These are phyloP conservation scores for Ramaria rubella DNA, from an alignment of 768 basidiomycete species.

Conservation along the genomic window DNA sequence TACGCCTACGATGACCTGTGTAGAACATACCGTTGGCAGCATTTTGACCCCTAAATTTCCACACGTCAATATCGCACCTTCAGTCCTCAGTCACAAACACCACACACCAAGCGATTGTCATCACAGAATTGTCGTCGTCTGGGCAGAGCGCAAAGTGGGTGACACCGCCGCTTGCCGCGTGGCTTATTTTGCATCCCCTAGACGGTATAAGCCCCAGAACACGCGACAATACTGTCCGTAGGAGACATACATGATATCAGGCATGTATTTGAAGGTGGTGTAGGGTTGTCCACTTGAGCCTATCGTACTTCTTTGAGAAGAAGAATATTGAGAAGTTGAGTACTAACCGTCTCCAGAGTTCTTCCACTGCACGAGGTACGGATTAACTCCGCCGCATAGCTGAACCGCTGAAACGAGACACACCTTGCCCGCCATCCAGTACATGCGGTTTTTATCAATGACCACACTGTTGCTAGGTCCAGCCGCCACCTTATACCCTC, in stretches of 20 bases:
- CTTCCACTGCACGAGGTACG: slow-evolving; percentile 81
- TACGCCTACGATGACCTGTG: background rate
- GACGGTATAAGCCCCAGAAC: background rate
- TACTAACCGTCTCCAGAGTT: slow-evolving; percentile 79
- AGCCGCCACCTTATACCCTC: slow-evolving; percentile 59
- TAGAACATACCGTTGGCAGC: slow-evolving; percentile 64
- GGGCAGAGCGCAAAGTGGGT: slow-evolving; percentile 78
- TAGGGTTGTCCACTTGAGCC: slow-evolving; percentile 88
- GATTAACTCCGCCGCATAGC: background rate
- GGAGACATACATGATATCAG: slow-evolving; percentile 67
- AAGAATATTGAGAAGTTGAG: slow-evolving; percentile 5
- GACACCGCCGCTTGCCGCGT: slow-evolving; percentile 75
- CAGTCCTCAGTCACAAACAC: background rate
- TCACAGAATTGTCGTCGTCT: slow-evolving; percentile 66
- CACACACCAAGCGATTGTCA: slow-evolving; percentile 68
- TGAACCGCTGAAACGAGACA: slow-evolving; percentile 14
- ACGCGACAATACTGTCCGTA: too few species aligned
- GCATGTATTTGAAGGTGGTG: slow-evolving; percentile 79
- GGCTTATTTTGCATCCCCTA: slow-evolving; percentile 73
- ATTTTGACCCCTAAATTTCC: slow-evolving; percentile 49
- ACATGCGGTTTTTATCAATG: slow-evolving; percentile 80
- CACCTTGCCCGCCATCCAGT: slow-evolving; percentile 80
- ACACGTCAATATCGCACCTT: background rate
- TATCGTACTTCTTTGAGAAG: slow-evolving; percentile 21
- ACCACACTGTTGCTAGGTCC: slow-evolving; percentile 84